These are phyloP conservation scores for Elsinoe ampelina DNA, from an alignment of 2,329 filamentous ascomycete genomes.

Conservation along the genomic window DNA sequence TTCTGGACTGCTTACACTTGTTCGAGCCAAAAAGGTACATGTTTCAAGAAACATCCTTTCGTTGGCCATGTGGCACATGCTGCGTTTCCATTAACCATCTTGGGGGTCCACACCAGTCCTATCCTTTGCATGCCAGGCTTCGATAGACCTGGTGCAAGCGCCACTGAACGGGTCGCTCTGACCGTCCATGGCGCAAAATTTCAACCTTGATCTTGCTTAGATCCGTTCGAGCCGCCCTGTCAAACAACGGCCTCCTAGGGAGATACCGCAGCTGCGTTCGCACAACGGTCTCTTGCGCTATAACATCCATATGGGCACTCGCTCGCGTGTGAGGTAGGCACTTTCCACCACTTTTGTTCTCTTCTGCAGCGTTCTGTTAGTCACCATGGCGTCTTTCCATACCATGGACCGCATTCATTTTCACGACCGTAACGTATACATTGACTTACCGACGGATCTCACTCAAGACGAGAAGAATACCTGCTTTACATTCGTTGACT, in stretches of 20 bases:
- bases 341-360: conserved; percentile 1
- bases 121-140: conserved; percentile 3
- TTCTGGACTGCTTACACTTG: background rate
- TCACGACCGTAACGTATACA: conserved; percentile 3
- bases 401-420: conserved; percentile 12
- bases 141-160: conserved; percentile 8
- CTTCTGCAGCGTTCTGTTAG: conserved; percentile 4
- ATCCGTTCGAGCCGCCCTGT: background rate
- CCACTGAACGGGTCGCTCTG: conserved; percentile 1
- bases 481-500: conserved; percentile 2
- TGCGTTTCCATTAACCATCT: background rate
- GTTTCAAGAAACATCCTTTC: background rate
- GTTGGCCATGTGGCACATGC: background rate
- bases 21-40: background rate
- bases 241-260: conserved; percentile 5
- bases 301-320: background rate
- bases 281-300: background rate
- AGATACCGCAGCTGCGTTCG: conserved; percentile 7
- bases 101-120: background rate
- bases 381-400: conserved; percentile 8
- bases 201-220: conserved; percentile 1
- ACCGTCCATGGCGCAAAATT: background rate
- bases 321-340: background rate
- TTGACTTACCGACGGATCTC: background rate
- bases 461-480: background rate